Evolutionary conservation across 495 filamentous ascomycete genomes (phyloP).

Genomic region (Neurospora intermedia): DNA sequence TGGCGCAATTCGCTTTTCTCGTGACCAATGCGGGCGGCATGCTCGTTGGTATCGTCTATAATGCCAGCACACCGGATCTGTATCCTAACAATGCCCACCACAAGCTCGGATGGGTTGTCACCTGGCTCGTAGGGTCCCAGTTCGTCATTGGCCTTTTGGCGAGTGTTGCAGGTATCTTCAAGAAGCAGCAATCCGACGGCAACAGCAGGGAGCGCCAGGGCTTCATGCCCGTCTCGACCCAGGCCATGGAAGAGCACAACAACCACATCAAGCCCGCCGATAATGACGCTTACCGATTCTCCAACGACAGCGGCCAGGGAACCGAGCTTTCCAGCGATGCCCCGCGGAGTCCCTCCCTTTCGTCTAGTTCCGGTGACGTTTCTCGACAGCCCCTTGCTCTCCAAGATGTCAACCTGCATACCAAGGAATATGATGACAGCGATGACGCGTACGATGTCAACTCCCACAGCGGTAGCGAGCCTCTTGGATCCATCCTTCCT

Average conservation of each 20-base stretch:
- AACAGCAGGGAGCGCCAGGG: slow-evolving; percentile 31
- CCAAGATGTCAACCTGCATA: slow-evolving; percentile 28
- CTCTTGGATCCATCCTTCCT: slow-evolving; percentile 14
- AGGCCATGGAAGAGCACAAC: slow-evolving; percentile 53
- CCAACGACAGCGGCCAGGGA: slow-evolving; percentile 82
- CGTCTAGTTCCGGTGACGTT: slow-evolving; percentile 41
- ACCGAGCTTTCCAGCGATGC: slow-evolving; percentile 64
- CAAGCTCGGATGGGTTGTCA: slow-evolving; percentile 80
- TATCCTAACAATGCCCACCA: slow-evolving; percentile 84
- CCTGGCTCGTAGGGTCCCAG: slow-evolving; percentile 59
- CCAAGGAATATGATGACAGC: slow-evolving; percentile 36
- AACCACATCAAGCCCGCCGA: slow-evolving; percentile 28
- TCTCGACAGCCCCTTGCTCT: slow-evolving; percentile 35
- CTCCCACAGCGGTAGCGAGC: slow-evolving; percentile 7
- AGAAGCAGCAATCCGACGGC: background rate
- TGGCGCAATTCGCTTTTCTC: slow-evolving; percentile 68
- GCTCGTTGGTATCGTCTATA: slow-evolving; percentile 66
- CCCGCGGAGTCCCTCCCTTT: slow-evolving; percentile 51
- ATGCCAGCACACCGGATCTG: slow-evolving; percentile 72
- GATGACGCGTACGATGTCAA: slow-evolving; percentile 26
- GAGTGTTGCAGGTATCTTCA: slow-evolving; percentile 29
- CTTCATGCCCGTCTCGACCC: slow-evolving; percentile 60
- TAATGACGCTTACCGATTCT: slow-evolving; percentile 48
- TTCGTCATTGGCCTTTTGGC: slow-evolving; percentile 56
- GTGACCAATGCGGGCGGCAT: slow-evolving; percentile 59